Evolutionary conservation across 139 green algal genomes (phyloP).

Genomic region (Parachlorella kessleri): DNA sequence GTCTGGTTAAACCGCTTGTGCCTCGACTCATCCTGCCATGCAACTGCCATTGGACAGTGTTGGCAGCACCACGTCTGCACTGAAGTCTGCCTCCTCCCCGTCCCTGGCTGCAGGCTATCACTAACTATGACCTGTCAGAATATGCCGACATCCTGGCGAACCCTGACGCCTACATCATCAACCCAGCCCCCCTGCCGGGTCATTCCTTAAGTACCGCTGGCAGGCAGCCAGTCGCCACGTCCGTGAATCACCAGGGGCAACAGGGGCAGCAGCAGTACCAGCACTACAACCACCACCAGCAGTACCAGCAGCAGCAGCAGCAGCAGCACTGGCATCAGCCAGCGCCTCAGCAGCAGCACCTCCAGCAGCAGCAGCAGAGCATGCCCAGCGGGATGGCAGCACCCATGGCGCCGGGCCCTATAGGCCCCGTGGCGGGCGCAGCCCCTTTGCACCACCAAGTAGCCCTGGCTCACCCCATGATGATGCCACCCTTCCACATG

Average conservation of each 20-base stretch:
- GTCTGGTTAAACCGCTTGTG: too few relatives aligned
- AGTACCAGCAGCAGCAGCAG: background rate
- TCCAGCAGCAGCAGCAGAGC: background rate
- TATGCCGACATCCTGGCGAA: conserved; percentile 49
- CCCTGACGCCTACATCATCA: conserved; percentile 22
- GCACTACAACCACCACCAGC: background rate
- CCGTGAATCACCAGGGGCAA: background rate
- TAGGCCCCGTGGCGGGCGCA: too few relatives aligned
- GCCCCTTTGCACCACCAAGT: background rate
- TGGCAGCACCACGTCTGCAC: too few relatives aligned
- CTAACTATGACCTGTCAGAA: conserved; percentile 63
- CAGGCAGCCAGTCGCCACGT: background rate
- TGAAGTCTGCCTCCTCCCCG: too few relatives aligned
- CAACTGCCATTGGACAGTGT: too few relatives aligned
- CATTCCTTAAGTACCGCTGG: background rate
- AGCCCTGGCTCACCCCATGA: background rate
- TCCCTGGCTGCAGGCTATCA: conserved; percentile 48
- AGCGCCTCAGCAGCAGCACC: background rate
- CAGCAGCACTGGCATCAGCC: background rate
- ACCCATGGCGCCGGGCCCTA: background rate
- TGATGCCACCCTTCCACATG: too few relatives aligned
- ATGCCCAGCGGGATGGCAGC: background rate
- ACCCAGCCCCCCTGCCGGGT: background rate
- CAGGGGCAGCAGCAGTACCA: background rate
- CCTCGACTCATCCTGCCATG: too few relatives aligned